Conservation (phyloP, 371 early-diverging fungal species). For the Cokeromyces recurvatus region DNA sequence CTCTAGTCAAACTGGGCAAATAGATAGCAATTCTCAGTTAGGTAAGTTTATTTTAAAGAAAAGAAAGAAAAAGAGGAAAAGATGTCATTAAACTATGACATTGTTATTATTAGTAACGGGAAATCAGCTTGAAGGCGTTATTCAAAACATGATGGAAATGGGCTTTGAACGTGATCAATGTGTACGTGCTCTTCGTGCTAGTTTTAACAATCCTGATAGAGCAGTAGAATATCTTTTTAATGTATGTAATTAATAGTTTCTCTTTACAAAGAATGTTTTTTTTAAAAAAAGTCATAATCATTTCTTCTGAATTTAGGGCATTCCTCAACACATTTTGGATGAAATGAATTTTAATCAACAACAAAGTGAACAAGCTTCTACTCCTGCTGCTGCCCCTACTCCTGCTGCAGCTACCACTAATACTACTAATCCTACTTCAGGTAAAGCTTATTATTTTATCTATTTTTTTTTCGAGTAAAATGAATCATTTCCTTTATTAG, state of each 20-base stretch:
- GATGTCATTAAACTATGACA: too few species aligned
- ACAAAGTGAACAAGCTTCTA: background rate
- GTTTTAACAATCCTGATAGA: constrained; percentile 95
- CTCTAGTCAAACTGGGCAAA: too few species aligned
- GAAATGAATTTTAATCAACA: constrained; percentile 20
- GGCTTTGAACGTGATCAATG: constrained; percentile 90
- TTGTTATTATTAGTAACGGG: constrained; percentile 61
- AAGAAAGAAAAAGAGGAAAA: background rate
- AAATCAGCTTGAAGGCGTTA: constrained; percentile 67
- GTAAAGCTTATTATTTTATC: too few species aligned
- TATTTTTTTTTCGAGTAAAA: too few species aligned
- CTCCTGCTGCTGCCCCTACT: too few species aligned
- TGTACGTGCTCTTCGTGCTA: constrained; percentile 88
- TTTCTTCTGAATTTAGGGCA: constrained; percentile 35
- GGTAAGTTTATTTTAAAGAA: too few species aligned
- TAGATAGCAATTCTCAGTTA: constrained; percentile 10
- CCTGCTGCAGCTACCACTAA: constrained; percentile 38
- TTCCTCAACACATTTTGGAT: constrained; percentile 40
- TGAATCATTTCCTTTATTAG: constrained; percentile 19
- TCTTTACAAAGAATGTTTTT: too few species aligned
- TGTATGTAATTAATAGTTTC: constrained; percentile 38
- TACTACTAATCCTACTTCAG: constrained; percentile 2
- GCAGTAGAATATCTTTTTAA: constrained; percentile 95
- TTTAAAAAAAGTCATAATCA: too few species aligned
- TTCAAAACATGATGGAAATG: constrained; percentile 91